Evolutionary conservation across 768 basidiomycete species (phyloP).

Genomic region (Clitopilus passeckerianus): DNA sequence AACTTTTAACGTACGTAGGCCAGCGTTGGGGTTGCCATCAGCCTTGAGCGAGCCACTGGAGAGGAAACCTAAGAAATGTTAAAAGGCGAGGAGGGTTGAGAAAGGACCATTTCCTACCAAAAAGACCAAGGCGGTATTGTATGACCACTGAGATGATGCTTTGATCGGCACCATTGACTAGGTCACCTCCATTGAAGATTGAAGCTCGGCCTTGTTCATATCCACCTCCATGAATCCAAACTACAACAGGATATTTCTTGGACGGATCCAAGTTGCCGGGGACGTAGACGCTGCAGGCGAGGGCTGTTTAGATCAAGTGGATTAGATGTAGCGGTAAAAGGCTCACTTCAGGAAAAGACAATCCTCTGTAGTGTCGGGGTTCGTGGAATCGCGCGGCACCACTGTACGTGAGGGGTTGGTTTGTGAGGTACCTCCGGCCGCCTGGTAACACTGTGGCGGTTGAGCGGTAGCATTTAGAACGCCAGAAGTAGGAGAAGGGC

Average conservation of each 20-base stretch:
- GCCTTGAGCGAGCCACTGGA: slow-evolving; percentile 23
- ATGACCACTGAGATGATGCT: slow-evolving; percentile 17
- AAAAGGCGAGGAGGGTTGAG: background rate
- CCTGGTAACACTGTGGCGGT: slow-evolving; percentile 14
- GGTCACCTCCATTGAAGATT: slow-evolving; percentile 9
- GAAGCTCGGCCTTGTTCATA: slow-evolving; percentile 21
- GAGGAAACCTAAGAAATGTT: slow-evolving; percentile 18
- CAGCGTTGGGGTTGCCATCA: slow-evolving; percentile 25
- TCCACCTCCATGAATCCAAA: slow-evolving; percentile 18
- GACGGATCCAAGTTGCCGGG: background rate
- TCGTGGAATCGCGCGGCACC: background rate
- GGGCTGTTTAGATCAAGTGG: background rate
- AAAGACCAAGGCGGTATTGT: slow-evolving; percentile 20
- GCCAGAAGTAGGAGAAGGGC: slow-evolving; percentile 18
- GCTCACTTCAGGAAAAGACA: slow-evolving; percentile 25
- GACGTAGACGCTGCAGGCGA: background rate
- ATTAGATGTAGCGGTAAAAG: background rate
- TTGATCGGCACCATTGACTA: slow-evolving; percentile 11
- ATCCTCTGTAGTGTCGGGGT: slow-evolving; percentile 17
- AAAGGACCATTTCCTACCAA: slow-evolving; percentile 13
- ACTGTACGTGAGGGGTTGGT: background rate
- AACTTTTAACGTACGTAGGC: slow-evolving; percentile 18
- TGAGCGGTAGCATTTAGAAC: slow-evolving; percentile 27
- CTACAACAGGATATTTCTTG: slow-evolving; percentile 12
- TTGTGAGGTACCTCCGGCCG: background rate